Conservation (phyloP, 2,329 filamentous ascomycete genomes). For the Diaporthe longicolla region DNA sequence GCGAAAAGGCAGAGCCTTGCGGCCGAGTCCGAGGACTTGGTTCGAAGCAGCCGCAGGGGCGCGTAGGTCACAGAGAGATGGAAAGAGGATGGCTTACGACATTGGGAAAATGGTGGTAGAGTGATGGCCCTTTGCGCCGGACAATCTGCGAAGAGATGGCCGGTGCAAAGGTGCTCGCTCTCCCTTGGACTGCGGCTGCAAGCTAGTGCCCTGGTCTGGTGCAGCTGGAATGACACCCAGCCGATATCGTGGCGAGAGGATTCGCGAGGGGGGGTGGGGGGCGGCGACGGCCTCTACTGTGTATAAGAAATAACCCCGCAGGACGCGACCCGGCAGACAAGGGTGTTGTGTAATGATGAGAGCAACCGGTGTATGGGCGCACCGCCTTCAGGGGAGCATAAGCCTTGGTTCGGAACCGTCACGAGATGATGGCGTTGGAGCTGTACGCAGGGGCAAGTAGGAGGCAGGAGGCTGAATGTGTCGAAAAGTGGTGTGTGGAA, state of each 20-base stretch:
- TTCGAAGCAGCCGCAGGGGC: neutral
- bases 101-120: constrained; percentile 51
- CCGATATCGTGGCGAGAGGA: constrained; percentile 31
- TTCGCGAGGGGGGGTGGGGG: constrained; percentile 31
- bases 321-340: constrained; percentile 34
- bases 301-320: constrained; percentile 33
- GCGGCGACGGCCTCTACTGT: constrained; percentile 30
- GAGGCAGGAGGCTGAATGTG: constrained; percentile 24
- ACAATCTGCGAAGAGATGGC: constrained; percentile 60
- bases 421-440: constrained; percentile 34
- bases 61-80: constrained; percentile 13
- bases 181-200: constrained; percentile 26
- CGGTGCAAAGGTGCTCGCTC: constrained; percentile 59
- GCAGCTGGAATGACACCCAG: constrained; percentile 38
- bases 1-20: neutral
- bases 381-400: constrained; percentile 28
- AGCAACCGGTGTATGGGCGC: constrained; percentile 24
- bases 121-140: constrained; percentile 60
- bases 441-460: constrained; percentile 34
- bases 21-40: constrained; percentile 1
- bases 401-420: constrained; percentile 21
- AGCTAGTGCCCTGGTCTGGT: constrained; percentile 19
- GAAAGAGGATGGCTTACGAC: constrained; percentile 45
- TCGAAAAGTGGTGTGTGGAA: constrained; percentile 12
- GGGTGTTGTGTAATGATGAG: constrained; percentile 23